Evolutionary conservation across 2,329 filamentous ascomycete genomes (phyloP), one percentile per base, ranked within the genome.

Genomic region (Waltergamsia citrina): DNA sequence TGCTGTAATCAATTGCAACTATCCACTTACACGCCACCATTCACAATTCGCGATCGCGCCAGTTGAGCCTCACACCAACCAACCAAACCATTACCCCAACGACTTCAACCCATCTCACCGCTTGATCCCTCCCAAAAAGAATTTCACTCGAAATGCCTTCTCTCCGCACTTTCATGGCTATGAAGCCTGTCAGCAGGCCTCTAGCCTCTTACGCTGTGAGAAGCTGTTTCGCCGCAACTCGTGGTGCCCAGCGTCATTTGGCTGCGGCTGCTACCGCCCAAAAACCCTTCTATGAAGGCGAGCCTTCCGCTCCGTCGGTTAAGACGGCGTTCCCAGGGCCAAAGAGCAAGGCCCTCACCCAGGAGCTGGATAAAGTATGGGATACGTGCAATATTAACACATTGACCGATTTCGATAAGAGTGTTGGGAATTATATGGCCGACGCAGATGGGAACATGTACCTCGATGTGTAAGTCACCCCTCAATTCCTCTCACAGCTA

Each of bases 341-440:
- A 24, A 72, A 79, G 63, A 78, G 79, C 57, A 70, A 78, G 63
- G 71, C 76, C 47, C 71, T 74, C 33, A 77, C 83, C 42, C 65
- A 76, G 41, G 74, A 85, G 54, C 71, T 94, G 41, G 66, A 82
- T 59, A 66, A 78, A 51, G 82, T 93, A 39, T 93, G 92, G 51
- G 86, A 94, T 57, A 90, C 84, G 5, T 73, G 86, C 41, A 86
- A 81, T 60, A 62, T 90, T 63, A 93, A 92, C 67, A 83, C 87
- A 77, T 66, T 88, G 49, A 71, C 72, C 40, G 81, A 88, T 59
- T 90, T 85, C 60, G 67, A 70, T 43, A 74, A 78, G 60, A 84
- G 79, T 47, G 61, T 69, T 38, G 86, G 86, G 50, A 94, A 94
- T 66, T 94, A 93, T 54, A 77, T 85, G 44, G 71, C 70, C 22